Evolutionary conservation across 2,329 filamentous ascomycete genomes (phyloP), one percentile per base, ranked within the genome.

Genomic region (Neoascochyta sp.): DNA sequence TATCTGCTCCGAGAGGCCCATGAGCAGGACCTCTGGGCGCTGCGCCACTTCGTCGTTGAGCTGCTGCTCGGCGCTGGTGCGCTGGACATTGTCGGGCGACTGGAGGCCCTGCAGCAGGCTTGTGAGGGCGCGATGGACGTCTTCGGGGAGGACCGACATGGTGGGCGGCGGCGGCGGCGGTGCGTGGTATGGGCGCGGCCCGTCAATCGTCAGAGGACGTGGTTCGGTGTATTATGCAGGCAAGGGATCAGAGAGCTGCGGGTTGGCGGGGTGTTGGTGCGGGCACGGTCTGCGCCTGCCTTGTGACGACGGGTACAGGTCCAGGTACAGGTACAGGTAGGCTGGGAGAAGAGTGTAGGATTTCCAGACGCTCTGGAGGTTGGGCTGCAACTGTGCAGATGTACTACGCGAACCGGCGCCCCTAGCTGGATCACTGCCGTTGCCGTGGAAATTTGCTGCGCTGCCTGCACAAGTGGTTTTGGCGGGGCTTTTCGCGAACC

Each of bases 1-100:
- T 50, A 95, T 81, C 67, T 96, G 90, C 69, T 96, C 92, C 22
- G 84, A 89, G 52, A 98, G 71, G 45, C 89, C 92, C 83, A 96
- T 92, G 60, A 98, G 70, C 49, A 96, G 73, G 50, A 94, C 75
- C 55, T 95, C 89, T 19, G 92, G 89, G 39, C 84, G 78, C 34
- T 78, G 75, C 41, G 71, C 70, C 19, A 88, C 84, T 73, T 88
- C 89, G 66, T 79, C 86, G 63, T 87, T 86, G 42, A 98, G 72
- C 63, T 89, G 83, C 45, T 93, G 86, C 66, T 98, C 92, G 29
- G 90, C 90, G 63, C 86, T 80, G 16, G 84, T 79, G 60, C 92
- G 83, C 52, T 86, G 75, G 36, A 74, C 73, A 69, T 98, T 98
- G 69, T 98, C 90, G 51, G 87, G 70, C 26, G 86, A 90, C 68